Evolutionary conservation across 305 asterid genomes (phyloP).

Genomic region (Coffea humblotiana): DNA sequence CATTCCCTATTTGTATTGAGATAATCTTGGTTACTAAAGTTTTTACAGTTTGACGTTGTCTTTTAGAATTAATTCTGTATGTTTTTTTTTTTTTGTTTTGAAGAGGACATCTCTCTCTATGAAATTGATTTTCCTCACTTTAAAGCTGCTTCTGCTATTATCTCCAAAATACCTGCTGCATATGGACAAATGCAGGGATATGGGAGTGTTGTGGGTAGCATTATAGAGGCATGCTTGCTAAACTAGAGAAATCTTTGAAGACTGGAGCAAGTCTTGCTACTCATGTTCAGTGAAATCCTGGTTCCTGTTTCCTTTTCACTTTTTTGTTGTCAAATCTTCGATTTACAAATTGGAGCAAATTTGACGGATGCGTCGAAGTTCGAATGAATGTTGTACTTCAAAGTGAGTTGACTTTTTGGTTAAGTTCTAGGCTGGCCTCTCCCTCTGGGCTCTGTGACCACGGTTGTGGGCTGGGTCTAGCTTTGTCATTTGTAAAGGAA

Average conservation of each 20-base stretch:
- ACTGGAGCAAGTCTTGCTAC: too few relatives aligned
- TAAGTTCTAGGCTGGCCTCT: background rate
- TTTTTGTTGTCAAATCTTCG: background rate
- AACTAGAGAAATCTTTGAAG: too few relatives aligned
- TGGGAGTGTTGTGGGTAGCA: background rate
- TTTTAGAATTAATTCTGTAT: conserved; percentile 1
- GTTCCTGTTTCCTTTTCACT: too few relatives aligned
- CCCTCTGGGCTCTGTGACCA: background rate
- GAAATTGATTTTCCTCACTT: background rate
- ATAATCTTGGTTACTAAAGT: conserved; percentile 17
- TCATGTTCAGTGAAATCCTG: too few relatives aligned
- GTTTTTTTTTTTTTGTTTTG: background rate
- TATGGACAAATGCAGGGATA: background rate
- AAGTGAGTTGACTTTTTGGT: background rate
- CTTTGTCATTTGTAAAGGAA: background rate
- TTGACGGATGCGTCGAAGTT: background rate
- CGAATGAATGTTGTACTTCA: too few relatives aligned
- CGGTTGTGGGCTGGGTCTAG: background rate
- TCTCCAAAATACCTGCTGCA: background rate
- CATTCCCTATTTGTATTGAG: conserved; percentile 4
- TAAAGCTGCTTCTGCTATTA: background rate
- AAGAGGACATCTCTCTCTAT: background rate
- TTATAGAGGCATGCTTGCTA: background rate
- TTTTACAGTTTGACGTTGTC: background rate
- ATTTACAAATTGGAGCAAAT: background rate